phyloP scores from a whole-genome alignment of 768 basidiomycete genomes.

The Panaeolus papilionaceus region DNA sequence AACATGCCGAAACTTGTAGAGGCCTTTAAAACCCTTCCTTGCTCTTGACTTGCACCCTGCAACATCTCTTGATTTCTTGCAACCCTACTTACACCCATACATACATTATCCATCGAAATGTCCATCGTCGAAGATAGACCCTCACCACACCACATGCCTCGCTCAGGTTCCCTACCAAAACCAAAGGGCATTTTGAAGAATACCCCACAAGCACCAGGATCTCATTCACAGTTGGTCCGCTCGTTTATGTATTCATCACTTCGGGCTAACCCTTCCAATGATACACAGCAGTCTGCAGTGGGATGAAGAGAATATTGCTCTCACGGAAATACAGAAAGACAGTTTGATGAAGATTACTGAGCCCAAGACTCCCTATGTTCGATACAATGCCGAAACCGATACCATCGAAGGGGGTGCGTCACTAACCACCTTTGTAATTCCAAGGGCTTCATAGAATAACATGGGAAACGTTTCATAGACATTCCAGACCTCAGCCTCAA shows the following conservation, averaged over 20 bases:
- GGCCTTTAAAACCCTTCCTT: slow-evolving; percentile 16
- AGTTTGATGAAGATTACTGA: slow-evolving; percentile 99
- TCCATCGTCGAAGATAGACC: slow-evolving; percentile 48
- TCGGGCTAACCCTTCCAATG: slow-evolving; percentile 18
- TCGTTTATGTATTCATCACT: slow-evolving; percentile 14
- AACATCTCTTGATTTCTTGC: slow-evolving; percentile 1
- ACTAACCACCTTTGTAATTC: neutral
- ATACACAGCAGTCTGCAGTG: slow-evolving; percentile 77
- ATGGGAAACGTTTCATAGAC: slow-evolving; percentile 50
- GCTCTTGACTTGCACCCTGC: slow-evolving; percentile 13
- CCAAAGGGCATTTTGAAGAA: slow-evolving; percentile 94
- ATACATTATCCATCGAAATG: slow-evolving; percentile 25
- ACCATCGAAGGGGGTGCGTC: slow-evolving; percentile 79
- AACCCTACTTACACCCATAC: neutral
- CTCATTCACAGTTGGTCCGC: slow-evolving; percentile 56
- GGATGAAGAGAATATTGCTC: slow-evolving; percentile 93
- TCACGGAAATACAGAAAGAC: slow-evolving; percentile 94
- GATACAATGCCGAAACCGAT: slow-evolving; percentile 89
- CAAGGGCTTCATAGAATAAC: slow-evolving; percentile 12
- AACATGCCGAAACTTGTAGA: slow-evolving; percentile 12
- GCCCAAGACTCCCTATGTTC: slow-evolving; percentile 95
- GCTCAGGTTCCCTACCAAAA: slow-evolving; percentile 71
- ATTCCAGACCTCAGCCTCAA: slow-evolving; percentile 81
- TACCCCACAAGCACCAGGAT: slow-evolving; percentile 53
- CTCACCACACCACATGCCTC: slow-evolving; percentile 55